Percentiles rank a stretch among this genome's conserved stretches.
Evolutionary conservation across 306 rosid genomes (phyloP).

Genomic region (Ceratonia siliqua): DNA sequence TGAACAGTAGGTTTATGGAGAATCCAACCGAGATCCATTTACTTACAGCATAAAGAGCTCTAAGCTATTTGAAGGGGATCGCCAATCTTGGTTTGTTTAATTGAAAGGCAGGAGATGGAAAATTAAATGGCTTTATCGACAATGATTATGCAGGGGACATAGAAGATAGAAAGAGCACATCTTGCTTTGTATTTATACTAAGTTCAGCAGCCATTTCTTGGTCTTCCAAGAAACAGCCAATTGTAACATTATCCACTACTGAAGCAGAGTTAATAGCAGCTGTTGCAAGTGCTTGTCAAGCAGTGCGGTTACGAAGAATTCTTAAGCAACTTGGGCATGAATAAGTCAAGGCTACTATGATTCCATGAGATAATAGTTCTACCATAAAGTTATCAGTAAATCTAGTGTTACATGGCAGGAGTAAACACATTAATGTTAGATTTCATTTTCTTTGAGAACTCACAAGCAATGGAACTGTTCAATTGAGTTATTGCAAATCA

Average conservation of each 20-base stretch:
- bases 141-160: not conserved
- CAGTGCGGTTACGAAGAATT: no score
- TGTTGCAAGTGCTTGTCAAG: no score
- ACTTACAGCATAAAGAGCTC: no score
- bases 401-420: not conserved
- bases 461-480: not conserved
- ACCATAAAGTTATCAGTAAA: not conserved
- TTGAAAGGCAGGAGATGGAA: no score
- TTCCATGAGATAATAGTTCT: not conserved
- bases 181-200: not conserved
- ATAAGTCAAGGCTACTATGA: not conserved
- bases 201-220: not conserved
- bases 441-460: not conserved
- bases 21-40: no score
- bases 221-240: not conserved
- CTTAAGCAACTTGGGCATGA: no score
- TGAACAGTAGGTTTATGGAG: no score
- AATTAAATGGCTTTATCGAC: no score
- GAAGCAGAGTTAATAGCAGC: no score
- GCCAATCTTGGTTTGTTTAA: no score
- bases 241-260: not conserved
- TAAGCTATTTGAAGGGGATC: no score
- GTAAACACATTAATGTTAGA: slow-evolving; percentile 13
- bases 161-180: not conserved
- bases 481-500: not conserved